phyloP scores from a whole-genome alignment of 2,329 filamentous ascomycete species.

The Nothophoma quercina region DNA sequence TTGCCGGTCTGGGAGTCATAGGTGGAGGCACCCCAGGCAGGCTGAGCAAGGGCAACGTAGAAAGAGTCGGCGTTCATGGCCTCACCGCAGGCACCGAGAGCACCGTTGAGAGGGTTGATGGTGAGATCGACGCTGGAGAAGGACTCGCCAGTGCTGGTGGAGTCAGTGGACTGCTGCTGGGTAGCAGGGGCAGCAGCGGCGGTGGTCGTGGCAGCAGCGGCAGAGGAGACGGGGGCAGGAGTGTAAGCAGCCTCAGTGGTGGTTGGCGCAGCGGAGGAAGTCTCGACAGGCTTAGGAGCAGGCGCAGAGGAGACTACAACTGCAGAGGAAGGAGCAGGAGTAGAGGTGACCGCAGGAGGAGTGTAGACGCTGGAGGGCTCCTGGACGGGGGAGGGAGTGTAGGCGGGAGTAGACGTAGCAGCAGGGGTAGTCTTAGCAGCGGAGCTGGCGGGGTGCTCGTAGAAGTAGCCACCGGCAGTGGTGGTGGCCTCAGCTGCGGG shows the following conservation, averaged over 20 bases:
- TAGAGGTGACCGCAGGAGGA: slow-evolving; percentile 15
- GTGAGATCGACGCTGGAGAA: slow-evolving; percentile 38
- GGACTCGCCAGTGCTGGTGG: slow-evolving; percentile 10
- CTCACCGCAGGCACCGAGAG: slow-evolving; percentile 41
- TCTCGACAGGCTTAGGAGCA: slow-evolving; percentile 5
- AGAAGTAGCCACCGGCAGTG: slow-evolving; percentile 23
- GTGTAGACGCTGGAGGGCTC: slow-evolving; percentile 24
- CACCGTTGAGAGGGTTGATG: slow-evolving; percentile 44
- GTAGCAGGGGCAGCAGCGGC: slow-evolving; percentile 5
- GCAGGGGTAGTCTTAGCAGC: slow-evolving; percentile 23
- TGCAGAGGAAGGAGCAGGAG: slow-evolving; percentile 5
- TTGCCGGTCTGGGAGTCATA: slow-evolving; percentile 41
- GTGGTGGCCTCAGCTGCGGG: slow-evolving; percentile 27
- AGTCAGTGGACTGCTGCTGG: slow-evolving; percentile 6
- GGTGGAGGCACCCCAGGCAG: slow-evolving; percentile 39
- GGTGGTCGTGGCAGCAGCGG: slow-evolving; percentile 5
- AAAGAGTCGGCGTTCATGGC: slow-evolving; percentile 30
- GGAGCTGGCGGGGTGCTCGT: slow-evolving; percentile 33
- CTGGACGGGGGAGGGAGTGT: slow-evolving; percentile 6
- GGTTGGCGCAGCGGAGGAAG: slow-evolving; percentile 9
- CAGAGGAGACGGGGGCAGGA: not conserved
- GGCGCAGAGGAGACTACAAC: slow-evolving; percentile 17
- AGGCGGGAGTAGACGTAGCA: slow-evolving; percentile 18
- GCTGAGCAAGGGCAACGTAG: slow-evolving; percentile 40
- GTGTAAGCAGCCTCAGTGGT: slow-evolving; percentile 11